Evolutionary conservation across 2,329 filamentous ascomycete species (phyloP).

Genomic region (Chlorencoelia australis): DNA sequence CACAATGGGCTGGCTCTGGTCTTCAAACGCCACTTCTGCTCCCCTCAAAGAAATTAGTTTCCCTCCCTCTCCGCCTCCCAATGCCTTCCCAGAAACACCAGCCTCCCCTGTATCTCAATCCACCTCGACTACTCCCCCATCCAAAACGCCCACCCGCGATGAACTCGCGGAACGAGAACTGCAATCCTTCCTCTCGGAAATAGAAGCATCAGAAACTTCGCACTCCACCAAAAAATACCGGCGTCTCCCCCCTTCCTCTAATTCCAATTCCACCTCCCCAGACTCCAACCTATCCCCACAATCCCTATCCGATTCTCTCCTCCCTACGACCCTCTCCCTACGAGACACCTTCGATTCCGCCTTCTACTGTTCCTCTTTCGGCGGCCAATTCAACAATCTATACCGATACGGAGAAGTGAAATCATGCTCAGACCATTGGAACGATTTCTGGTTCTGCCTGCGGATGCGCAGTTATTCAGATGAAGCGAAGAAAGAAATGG

Average conservation of each 20-base stretch:
- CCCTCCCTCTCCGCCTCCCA: background rate
- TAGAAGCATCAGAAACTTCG: conserved; percentile 20
- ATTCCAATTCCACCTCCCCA: conserved; percentile 6
- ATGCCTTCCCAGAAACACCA: too few relatives aligned
- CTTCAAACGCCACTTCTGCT: conserved; percentile 29
- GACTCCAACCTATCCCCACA: conserved; percentile 34
- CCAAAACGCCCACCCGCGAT: conserved; percentile 19
- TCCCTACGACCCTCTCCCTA: conserved; percentile 80
- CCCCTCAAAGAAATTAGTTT: conserved; percentile 12
- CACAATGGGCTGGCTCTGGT: conserved; percentile 55
- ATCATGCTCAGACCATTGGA: conserved; percentile 76
- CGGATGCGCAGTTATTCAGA: conserved; percentile 56
- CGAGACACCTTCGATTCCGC: conserved; percentile 83
- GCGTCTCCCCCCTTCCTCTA: conserved; percentile 16
- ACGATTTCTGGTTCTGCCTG: conserved; percentile 98
- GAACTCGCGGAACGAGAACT: conserved; percentile 27
- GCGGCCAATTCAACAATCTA: conserved; percentile 82
- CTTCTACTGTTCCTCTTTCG: conserved; percentile 87
- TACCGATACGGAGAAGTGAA: conserved; percentile 77
- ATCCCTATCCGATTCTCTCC: conserved; percentile 55
- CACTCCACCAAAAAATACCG: conserved; percentile 21
- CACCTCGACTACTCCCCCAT: conserved; percentile 10
- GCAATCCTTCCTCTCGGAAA: conserved; percentile 27
- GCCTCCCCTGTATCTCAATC: conserved; percentile 11
- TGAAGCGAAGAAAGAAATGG: conserved; percentile 42